phyloP scores from a whole-genome alignment of 1,139 yeast species.

The Pneumocystis jirovecii region DNA sequence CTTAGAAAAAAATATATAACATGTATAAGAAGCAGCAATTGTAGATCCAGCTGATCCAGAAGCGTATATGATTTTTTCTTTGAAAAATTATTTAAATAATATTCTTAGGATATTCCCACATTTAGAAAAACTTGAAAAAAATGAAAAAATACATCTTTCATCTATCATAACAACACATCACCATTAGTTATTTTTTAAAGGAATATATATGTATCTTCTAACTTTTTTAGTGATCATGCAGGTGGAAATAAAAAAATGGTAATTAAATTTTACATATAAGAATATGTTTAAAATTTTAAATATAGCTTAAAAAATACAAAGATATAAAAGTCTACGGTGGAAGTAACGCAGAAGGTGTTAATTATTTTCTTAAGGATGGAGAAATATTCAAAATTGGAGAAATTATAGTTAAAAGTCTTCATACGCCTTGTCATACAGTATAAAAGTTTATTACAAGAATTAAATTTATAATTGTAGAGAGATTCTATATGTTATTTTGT shows the following conservation, averaged over 20 bases:
- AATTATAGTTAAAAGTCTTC: conserved; percentile 61
- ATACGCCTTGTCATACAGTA: conserved; percentile 88
- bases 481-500: conserved; percentile 57
- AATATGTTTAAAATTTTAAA: neutral
- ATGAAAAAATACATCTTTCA: conserved; percentile 32
- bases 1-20: neutral
- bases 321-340: conserved; percentile 74
- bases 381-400: conserved; percentile 38
- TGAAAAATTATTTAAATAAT: neutral
- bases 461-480: neutral
- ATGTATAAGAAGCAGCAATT: conserved; percentile 45
- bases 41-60: conserved; percentile 85
- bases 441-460: conserved; percentile 46
- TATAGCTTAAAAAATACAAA: conserved; percentile 29
- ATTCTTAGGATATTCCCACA: conserved; percentile 25
- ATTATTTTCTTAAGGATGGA: conserved; percentile 49
- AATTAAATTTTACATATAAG: conserved; percentile 4
- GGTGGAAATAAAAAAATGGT: conserved; percentile 52
- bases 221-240: conserved; percentile 88
- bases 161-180: conserved; percentile 50
- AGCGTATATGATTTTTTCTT: conserved; percentile 28
- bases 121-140: conserved; percentile 24
- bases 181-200: neutral
- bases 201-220: conserved; percentile 33
- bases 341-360: conserved; percentile 54